These are phyloP conservation scores for Umbelopsis vinacea DNA, from an alignment of 192 early-diverging fungal species.

Conservation along the genomic window DNA sequence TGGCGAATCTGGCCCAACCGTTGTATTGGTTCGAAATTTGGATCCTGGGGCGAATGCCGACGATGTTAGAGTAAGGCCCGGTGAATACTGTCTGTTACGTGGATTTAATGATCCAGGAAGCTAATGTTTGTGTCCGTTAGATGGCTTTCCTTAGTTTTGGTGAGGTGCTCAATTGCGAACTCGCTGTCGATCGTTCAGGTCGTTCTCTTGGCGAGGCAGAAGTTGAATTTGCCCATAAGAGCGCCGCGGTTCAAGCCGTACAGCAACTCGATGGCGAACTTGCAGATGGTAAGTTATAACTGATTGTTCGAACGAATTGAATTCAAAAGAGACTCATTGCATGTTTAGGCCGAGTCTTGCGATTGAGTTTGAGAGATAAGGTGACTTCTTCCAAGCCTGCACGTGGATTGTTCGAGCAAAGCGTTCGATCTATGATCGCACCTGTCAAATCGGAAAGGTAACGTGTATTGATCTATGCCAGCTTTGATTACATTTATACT, in stretches of 20 bases:
- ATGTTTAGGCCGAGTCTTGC: conserved; percentile 38
- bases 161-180: conserved; percentile 41
- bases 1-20: conserved; percentile 54
- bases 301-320: neutral
- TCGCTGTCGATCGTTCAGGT: conserved; percentile 40
- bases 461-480: no score
- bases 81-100: neutral
- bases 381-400: neutral
- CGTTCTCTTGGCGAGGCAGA: conserved; percentile 51
- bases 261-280: conserved; percentile 49
- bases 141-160: conserved; percentile 45
- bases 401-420: conserved; percentile 19
- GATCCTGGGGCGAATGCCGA: conserved; percentile 53
- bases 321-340: neutral
- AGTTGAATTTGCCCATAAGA: conserved; percentile 49
- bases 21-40: conserved; percentile 50
- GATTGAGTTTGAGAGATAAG: conserved; percentile 38
- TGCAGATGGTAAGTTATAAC: conserved; percentile 48
- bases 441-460: conserved; percentile 11
- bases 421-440: conserved; percentile 17
- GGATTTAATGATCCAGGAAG: no score
- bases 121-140: conserved; percentile 19
- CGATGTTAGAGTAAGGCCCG: conserved; percentile 50
- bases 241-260: conserved; percentile 47
- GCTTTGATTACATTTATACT: no score